Base-by-base conservation (phyloP, 352 stramenopile species). In the Phytophthora pinifolia region DNA sequence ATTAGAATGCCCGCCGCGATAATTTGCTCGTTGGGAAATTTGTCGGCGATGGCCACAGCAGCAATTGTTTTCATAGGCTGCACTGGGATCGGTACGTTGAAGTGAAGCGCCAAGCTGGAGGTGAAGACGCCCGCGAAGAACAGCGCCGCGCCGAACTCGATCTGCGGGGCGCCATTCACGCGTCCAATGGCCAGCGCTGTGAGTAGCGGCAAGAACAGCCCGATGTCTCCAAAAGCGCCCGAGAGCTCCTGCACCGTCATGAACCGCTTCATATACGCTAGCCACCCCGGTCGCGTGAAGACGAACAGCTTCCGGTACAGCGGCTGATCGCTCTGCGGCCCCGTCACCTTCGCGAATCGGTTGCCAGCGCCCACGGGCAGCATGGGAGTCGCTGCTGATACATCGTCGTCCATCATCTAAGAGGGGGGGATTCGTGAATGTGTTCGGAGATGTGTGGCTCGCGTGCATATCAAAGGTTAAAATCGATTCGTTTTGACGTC, bases 21-120 rank as follows among this genome's bases (percentile, higher is more conserved):
- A 34, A 97, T 94, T 59, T 89, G 67, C 34, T 63, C 62, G 46
- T 88, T 83, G 27, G 81, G 68, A 37, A 86, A 76, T 43, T 90
- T 84, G 35, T 94, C 85, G 17, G 85, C 72, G 36, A 98, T 86
- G 10, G 89, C 94, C 17, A 97, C 86, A 9, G 92, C 89, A 4
- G 89, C 72, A 47, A 98, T 96, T 13, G 86, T 92, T 71, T 98
- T 98, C 94, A 98, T 98, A 12, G 94, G 94, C 65, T 98, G 94
- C 17, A 98, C 86, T n/a, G 87, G 90, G 70, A 98, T 98, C 37
- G 94, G 94, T 29, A 97, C 65, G 56, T 97, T 91, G 74, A 95
- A 97, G 38, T 86, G 67, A 22, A 83, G 74, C 22, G 89, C 88
- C 10, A 94, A 84, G 1, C 91, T 59, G 0, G 95, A 62, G 27